phyloP scores from a whole-genome alignment of 768 basidiomycete species.

The Kwoniella bestiolae region DNA sequence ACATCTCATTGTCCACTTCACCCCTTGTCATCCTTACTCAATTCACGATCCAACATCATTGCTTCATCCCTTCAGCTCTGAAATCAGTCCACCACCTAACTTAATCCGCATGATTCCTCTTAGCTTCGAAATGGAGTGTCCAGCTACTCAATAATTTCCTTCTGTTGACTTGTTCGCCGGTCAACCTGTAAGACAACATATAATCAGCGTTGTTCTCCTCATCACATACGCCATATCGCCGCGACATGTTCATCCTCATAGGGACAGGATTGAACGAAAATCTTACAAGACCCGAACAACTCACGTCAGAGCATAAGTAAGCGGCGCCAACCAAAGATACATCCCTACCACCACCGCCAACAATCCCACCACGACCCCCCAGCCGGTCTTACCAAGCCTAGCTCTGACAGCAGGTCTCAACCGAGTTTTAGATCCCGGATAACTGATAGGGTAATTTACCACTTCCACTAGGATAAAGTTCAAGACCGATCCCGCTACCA shows the following conservation, averaged over 20 bases:
- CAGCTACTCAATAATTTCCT: constrained; percentile 82
- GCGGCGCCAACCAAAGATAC: constrained; percentile 73
- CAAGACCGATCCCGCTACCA: constrained; percentile 88
- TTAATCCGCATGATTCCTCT: constrained; percentile 22
- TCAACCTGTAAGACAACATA: constrained; percentile 65
- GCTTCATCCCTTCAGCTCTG: background rate
- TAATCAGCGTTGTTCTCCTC: no score
- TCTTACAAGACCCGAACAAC: no score
- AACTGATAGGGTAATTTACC: constrained; percentile 87
- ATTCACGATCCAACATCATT: no score
- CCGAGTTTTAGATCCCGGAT: constrained; percentile 70
- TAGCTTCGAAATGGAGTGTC: constrained; percentile 73
- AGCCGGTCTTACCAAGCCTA: constrained; percentile 64
- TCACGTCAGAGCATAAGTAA: constrained; percentile 92
- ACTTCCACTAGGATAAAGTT: constrained; percentile 87
- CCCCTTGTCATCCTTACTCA: background rate
- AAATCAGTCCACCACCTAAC: background rate
- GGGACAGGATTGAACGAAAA: constrained; percentile 1
- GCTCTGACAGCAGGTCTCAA: constrained; percentile 67
- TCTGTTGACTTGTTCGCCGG: constrained; percentile 80
- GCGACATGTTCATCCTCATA: no score
- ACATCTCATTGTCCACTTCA: background rate
- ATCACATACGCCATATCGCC: no score
- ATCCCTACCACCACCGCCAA: constrained; percentile 65
- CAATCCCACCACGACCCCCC: constrained; percentile 65